Evolutionary conservation across 1,284 basidiomycete species (phyloP).

Genomic region (Lentinula novae-zelandiae): DNA sequence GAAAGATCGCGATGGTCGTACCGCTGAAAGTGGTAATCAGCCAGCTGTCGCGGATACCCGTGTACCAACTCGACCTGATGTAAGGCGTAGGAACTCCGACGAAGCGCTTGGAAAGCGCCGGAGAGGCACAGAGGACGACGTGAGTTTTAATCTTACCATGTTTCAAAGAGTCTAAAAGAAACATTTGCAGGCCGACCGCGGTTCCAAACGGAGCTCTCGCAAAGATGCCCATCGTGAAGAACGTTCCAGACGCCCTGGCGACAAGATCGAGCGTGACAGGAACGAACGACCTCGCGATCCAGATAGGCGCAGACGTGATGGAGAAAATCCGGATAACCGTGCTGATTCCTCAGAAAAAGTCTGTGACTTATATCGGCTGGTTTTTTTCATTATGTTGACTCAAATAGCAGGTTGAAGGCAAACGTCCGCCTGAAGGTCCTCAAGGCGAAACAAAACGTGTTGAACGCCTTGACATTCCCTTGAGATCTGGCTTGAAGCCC

Average conservation of each 20-base stretch:
- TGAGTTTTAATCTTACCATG: conserved; percentile 32
- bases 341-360: conserved; percentile 58
- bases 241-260: conserved; percentile 54
- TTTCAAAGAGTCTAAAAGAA: conserved; percentile 13
- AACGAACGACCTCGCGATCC: conserved; percentile 58
- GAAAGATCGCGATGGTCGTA: conserved; percentile 48
- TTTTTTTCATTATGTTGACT: not conserved
- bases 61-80: conserved; percentile 54
- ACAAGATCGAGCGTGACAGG: conserved; percentile 53
- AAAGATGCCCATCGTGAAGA: conserved; percentile 75
- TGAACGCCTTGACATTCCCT: conserved; percentile 6
- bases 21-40: conserved; percentile 29
- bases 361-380: conserved; percentile 12
- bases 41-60: conserved; percentile 42
- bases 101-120: conserved; percentile 69
- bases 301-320: conserved; percentile 62
- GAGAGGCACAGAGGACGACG: conserved; percentile 64
- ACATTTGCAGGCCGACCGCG: conserved; percentile 54
- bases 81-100: conserved; percentile 45
- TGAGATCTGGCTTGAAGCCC: conserved; percentile 28
- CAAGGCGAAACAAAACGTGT: conserved; percentile 1
- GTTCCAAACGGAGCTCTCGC: conserved; percentile 68
- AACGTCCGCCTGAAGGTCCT: conserved; percentile 32
- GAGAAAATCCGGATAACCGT: conserved; percentile 47
- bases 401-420: conserved; percentile 36